Evolutionary conservation across 352 stramenopile species (phyloP).

Genomic region (Phytophthora podocarpi): DNA sequence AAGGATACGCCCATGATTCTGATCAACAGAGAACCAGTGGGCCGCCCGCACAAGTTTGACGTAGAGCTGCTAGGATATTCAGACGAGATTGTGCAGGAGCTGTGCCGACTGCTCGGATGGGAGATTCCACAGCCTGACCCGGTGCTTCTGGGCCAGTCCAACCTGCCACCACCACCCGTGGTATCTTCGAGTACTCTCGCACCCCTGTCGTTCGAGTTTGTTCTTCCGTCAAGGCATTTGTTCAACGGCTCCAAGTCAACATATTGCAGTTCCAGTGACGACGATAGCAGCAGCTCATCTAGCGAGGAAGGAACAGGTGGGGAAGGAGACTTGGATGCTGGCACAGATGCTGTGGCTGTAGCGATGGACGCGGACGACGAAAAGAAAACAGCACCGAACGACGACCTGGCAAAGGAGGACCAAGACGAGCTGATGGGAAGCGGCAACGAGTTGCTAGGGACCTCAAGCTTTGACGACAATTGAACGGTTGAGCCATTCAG

Average conservation of each 20-base stretch:
- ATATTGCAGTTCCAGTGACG: slow-evolving; percentile 65
- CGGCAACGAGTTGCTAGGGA: slow-evolving; percentile 70
- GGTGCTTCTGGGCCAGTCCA: slow-evolving; percentile 65
- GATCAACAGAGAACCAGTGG: slow-evolving; percentile 85
- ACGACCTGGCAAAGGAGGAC: slow-evolving; percentile 50
- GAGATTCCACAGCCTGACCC: slow-evolving; percentile 78
- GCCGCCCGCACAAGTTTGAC: slow-evolving; percentile 84
- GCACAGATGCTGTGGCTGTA: slow-evolving; percentile 27
- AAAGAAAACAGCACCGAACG: slow-evolving; percentile 12
- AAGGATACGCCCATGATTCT: slow-evolving; percentile 86
- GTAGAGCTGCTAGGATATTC: slow-evolving; percentile 86
- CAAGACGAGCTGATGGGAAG: slow-evolving; percentile 80
- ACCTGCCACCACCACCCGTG: slow-evolving; percentile 40
- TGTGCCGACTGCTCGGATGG: slow-evolving; percentile 78
- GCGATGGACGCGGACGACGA: slow-evolving; percentile 46
- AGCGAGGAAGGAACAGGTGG: slow-evolving; percentile 48
- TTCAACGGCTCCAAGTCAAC: slow-evolving; percentile 72
- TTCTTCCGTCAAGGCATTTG: slow-evolving; percentile 73
- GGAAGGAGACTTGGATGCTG: slow-evolving; percentile 36
- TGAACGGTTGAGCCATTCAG: slow-evolving; percentile 22
- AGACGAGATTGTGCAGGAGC: slow-evolving; percentile 84
- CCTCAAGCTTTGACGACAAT: slow-evolving; percentile 65
- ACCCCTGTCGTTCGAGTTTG: slow-evolving; percentile 67
- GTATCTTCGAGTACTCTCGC: slow-evolving; percentile 28
- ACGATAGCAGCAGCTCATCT: slow-evolving; percentile 58